These are phyloP conservation scores for Pterocarpus macrocarpus DNA, from an alignment of 306 rosid genomes.

Conservation along the genomic window DNA sequence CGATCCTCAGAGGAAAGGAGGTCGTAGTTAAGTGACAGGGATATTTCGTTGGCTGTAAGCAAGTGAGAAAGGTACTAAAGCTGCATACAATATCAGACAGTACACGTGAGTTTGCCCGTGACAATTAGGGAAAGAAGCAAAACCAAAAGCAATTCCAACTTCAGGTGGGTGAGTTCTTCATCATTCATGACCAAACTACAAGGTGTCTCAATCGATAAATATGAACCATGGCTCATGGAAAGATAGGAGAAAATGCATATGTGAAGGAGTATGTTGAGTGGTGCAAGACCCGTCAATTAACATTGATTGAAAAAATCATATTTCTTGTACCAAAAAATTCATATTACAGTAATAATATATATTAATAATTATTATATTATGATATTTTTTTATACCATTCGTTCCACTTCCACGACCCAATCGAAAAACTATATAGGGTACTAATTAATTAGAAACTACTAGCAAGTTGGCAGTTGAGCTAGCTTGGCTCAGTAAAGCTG, in stretches of 20 bases:
- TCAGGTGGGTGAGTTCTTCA: background rate
- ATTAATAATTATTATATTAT: background rate
- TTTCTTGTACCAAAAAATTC: background rate
- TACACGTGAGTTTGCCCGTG: slow-evolving; percentile 31
- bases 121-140: slow-evolving; percentile 2
- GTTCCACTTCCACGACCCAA: background rate
- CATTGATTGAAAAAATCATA: background rate
- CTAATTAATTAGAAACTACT: too few species aligned
- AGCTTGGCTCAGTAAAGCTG: background rate
- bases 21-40: slow-evolving; percentile 11
- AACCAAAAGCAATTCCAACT: background rate
- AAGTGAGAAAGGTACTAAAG: background rate
- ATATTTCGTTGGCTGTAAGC: slow-evolving; percentile 23
- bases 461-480: background rate
- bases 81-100: slow-evolving; percentile 6
- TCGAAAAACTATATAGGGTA: background rate
- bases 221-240: background rate
- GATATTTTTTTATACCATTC: background rate
- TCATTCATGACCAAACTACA: background rate
- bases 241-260: background rate
- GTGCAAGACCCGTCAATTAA: background rate
- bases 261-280: background rate
- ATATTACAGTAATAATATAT: background rate
- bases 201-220: background rate
- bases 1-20: background rate